Percentiles rank a stretch among this genome's conserved stretches.
phyloP scores from a whole-genome alignment of 768 basidiomycete species.

The Naganishia kalamii region DNA sequence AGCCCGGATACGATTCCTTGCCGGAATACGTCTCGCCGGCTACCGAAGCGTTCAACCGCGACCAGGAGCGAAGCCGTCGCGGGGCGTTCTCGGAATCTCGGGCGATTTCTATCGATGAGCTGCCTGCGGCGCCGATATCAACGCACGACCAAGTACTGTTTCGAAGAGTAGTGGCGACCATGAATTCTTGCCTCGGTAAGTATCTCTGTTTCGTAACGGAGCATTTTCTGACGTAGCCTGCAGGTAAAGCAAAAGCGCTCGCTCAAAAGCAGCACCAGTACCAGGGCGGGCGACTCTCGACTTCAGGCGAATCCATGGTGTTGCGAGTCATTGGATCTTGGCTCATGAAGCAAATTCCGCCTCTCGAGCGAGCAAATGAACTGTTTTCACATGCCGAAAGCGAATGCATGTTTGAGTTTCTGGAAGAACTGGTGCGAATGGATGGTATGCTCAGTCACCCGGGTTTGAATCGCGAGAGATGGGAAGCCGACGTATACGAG shows the following conservation, averaged over 20 bases:
- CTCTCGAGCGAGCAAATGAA: conserved; percentile 2
- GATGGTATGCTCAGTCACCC: background rate
- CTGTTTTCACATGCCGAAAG: conserved; percentile 9
- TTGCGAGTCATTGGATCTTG: conserved; percentile 1
- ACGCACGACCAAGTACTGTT: background rate
- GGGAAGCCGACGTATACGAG: background rate
- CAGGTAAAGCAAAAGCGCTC: background rate
- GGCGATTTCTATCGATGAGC: background rate
- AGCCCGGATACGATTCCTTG: background rate
- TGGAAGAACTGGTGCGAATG: conserved; percentile 10
- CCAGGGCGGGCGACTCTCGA: background rate
- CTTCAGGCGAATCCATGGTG: background rate
- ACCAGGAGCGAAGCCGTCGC: background rate
- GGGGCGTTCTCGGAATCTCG: background rate
- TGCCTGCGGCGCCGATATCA: background rate
- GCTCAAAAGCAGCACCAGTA: conserved; percentile 10
- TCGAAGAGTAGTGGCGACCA: background rate
- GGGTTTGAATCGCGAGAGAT: background rate
- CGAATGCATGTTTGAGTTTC: background rate
- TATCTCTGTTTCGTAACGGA: background rate
- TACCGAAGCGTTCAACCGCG: background rate
- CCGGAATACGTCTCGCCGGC: conserved; percentile 5
- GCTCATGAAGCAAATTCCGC: conserved; percentile 15
- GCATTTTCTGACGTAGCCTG: background rate
- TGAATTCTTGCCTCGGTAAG: background rate